Base-by-base conservation (phyloP, 179 eudicot species). In the Sideroxylon spinosum region DNA sequence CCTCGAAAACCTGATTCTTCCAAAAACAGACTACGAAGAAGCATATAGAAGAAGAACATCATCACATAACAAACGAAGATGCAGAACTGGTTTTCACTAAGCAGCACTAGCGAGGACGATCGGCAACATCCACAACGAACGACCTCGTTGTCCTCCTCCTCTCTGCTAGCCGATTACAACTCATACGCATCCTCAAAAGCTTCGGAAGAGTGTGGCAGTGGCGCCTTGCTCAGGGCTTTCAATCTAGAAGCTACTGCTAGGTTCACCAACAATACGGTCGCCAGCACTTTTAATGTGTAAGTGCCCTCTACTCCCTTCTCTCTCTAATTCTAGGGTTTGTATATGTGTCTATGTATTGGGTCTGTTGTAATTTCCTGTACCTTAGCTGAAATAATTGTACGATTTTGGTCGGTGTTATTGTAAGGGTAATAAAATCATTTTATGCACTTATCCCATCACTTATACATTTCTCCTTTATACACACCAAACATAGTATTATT, bases 181-280 rank as follows among this genome's bases (percentile, higher is more conserved):
- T 91, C 97, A 0, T 93, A 93, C 84, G 85, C 92, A 2, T 74
- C 94, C 11, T 9, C 84, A 1, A 82, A 74, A 74, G 59, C 86
- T 13, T 73, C 88, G 12, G 82, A 82, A 17, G 86, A 81, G 28
- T 73, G 77, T 73, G 73, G 82, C 76, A 22, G 72, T 76, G 76
- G 79, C 68, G 32, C 88, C 75, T 77, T 73, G 20, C 23, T 80
- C 3, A 77, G 77, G 44, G 91, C 87, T 0, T 93, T 93, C 79
- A 96, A 93, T 81, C 80, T 93, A 32, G 97, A 93, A 85, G 78
- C 97, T 25, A 96, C 97, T 19, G 96, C 91, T 29, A 82, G 96
- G 70, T 85, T 92, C 66, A 94, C 93, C 46, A 93, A 93, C 77
- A 92, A 91, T 67, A 83, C 91, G 67, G 92, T 93, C 68, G 81